Percentiles rank a stretch among this genome's conserved stretches.
phyloP scores from a whole-genome alignment of 768 basidiomycete genomes.

The Suillus fuscotomentosus region DNA sequence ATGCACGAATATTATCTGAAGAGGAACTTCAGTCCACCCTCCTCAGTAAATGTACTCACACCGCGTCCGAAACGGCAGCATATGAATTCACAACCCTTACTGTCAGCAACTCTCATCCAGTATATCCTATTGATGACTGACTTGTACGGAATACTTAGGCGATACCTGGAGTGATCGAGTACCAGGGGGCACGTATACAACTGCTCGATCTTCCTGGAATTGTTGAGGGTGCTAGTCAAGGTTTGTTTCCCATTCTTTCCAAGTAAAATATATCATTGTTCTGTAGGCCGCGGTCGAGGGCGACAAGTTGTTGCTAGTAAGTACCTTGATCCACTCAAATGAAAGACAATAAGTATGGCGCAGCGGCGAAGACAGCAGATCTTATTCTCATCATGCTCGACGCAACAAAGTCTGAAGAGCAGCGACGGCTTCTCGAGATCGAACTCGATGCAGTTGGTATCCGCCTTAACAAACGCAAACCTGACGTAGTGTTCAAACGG shows the following conservation, averaged over 20 bases:
- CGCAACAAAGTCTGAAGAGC: conserved; percentile 91
- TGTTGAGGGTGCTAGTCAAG: conserved; percentile 89
- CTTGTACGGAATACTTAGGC: conserved; percentile 47
- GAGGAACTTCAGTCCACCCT: conserved; percentile 69
- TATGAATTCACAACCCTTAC: conserved; percentile 96
- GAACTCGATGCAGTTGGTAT: conserved; percentile 98
- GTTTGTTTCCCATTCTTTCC: conserved; percentile 20
- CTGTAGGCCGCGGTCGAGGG: conserved; percentile 72
- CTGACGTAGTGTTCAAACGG: conserved; percentile 94
- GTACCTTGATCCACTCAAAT: conserved; percentile 13
- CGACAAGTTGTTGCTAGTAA: conserved; percentile 92
- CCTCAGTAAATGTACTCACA: conserved; percentile 88
- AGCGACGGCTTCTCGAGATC: conserved; percentile 81
- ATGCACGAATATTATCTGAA: conserved; percentile 7
- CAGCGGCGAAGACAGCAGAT: conserved; percentile 88
- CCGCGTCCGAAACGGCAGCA: conserved; percentile 82
- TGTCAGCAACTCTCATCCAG: conserved; percentile 35
- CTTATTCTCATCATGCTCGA: conserved; percentile 92
- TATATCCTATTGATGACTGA: background rate
- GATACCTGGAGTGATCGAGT: conserved; percentile 96
- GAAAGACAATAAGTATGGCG: conserved; percentile 9
- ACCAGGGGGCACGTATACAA: conserved; percentile 92
- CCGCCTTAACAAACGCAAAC: conserved; percentile 83
- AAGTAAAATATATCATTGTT: background rate
- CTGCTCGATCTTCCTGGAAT: conserved; percentile 95